Base-by-base conservation (phyloP, 164 flowering plant species). In the Aristolochia fimbriata region DNA sequence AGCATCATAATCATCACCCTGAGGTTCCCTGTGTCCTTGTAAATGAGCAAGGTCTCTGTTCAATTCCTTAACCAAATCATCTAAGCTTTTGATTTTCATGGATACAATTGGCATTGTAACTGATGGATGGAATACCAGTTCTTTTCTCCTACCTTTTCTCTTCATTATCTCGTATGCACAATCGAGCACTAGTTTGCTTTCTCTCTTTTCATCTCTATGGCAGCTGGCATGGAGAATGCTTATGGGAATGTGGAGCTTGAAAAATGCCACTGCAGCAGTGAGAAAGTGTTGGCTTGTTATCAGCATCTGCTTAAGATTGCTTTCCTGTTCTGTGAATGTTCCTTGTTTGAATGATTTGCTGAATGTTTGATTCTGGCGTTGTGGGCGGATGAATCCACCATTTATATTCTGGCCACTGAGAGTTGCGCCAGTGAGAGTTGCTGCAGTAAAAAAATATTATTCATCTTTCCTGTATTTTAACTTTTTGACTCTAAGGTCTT, bases 241-340 rank as follows among this genome's bases (percentile, higher is more conserved):
- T 8, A 73, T 49, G 4, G 95, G 93, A 65, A 85, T 81, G 59
- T 79, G 80, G 52, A 88, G 82, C 58, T 74, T 75, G 86, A 85
- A 89, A 56, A 88, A 83, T 37, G 96, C 93, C 68, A 83, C 93
- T 48, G 96, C 91, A 31, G 96, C 80, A 71, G 80, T 80, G n/a
- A 89, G 76, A 68, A 89, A 87, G 51, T 70, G 50, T 62, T 77
- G 86, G 59, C 85, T 83, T 63, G 58, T 71, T 14, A 80, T 51
- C 14, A 87, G 77, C 43, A 72, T 76, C 73, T 80, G 78, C 81
- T 83, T 89, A 57, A 92, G 82, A n/a, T 74, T 68, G 56, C 64
- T 73, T 68, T 88, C 89, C 12, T 71, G 63, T 62, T 81, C 88
- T 27, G 82, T 79, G 19, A 85, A 73, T 60, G 68, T 72, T 53